phyloP scores from a whole-genome alignment of 73 alveolate species.

The Uronychia binucleata region DNA sequence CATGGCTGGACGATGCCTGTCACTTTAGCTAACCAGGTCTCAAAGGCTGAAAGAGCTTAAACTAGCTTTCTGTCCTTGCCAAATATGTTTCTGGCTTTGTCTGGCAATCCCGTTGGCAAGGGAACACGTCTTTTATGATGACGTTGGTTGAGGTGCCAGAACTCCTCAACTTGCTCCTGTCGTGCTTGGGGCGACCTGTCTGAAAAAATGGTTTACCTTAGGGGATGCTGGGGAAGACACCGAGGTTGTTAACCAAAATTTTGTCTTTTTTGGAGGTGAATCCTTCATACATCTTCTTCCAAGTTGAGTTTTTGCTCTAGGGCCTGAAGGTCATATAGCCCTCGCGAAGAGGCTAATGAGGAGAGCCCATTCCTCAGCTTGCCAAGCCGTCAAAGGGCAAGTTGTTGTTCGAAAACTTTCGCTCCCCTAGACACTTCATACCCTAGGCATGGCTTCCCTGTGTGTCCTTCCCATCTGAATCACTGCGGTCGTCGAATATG shows the following conservation, averaged over 20 bases:
- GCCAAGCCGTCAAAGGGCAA: too few species aligned
- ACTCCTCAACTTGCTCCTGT: background rate
- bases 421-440: too few species aligned
- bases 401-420: too few species aligned
- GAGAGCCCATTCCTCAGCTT: too few species aligned
- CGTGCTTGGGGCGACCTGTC: background rate
- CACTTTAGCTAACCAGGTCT: too few species aligned
- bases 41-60: too few species aligned
- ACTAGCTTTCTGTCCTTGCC: too few species aligned
- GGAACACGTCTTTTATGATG: background rate
- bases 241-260: background rate
- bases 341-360: too few species aligned
- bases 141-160: background rate
- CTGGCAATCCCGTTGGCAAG: background rate
- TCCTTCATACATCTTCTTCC: background rate
- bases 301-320: background rate
- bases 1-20: too few species aligned
- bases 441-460: too few species aligned
- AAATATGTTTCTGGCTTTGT: background rate
- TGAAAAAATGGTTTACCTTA: background rate
- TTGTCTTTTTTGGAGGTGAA: background rate
- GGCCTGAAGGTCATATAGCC: background rate
- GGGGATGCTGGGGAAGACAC: background rate
- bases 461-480: too few species aligned
- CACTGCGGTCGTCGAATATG: too few species aligned